These are phyloP conservation scores for Acidomyces sp. DNA, from an alignment of 495 filamentous ascomycete species.

Conservation along the genomic window DNA sequence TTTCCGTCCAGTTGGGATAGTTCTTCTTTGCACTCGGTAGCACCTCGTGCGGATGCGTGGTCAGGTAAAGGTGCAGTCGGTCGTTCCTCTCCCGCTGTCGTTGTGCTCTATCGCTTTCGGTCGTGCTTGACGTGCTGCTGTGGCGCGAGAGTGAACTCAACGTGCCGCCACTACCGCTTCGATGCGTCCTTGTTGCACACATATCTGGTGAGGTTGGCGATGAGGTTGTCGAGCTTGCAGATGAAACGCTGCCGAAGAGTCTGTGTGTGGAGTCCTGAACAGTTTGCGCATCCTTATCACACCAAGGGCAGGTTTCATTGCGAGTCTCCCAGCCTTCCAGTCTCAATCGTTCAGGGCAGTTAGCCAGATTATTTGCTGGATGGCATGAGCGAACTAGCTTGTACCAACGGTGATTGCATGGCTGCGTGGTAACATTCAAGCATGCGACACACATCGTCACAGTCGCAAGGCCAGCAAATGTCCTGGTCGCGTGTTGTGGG, in stretches of 20 bases:
- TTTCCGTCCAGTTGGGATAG: constrained; percentile 3
- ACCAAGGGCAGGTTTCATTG: constrained; percentile 30
- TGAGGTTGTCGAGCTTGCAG: constrained; percentile 13
- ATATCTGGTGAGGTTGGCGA: constrained; percentile 18
- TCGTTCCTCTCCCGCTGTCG: constrained; percentile 26
- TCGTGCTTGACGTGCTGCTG: constrained; percentile 22
- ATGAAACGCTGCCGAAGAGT: constrained; percentile 23
- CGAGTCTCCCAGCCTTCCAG: constrained; percentile 31
- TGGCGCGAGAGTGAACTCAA: constrained; percentile 20
- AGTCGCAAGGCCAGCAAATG: too few relatives aligned
- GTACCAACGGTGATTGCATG: constrained; percentile 31
- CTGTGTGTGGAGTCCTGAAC: constrained; percentile 22
- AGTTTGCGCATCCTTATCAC: constrained; percentile 13
- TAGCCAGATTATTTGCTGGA: constrained; percentile 25
- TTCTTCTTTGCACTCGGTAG: constrained; percentile 17
- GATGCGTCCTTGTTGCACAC: neutral
- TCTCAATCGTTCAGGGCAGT: constrained; percentile 24
- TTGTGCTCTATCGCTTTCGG: constrained; percentile 21
- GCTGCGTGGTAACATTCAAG: constrained; percentile 28
- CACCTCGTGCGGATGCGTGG: constrained; percentile 13
- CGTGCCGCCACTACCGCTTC: constrained; percentile 9
- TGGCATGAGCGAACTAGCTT: constrained; percentile 24
- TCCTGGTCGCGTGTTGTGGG: constrained; percentile 3
- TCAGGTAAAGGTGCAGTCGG: constrained; percentile 27
- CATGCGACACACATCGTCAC: constrained; percentile 29